A percentile compares a stretch with the other conserved stretches of the same genome.
These are phyloP conservation scores for Saccharomycopsis sp. DNA, from an alignment of 805 yeast genomes.

Conservation along the genomic window DNA sequence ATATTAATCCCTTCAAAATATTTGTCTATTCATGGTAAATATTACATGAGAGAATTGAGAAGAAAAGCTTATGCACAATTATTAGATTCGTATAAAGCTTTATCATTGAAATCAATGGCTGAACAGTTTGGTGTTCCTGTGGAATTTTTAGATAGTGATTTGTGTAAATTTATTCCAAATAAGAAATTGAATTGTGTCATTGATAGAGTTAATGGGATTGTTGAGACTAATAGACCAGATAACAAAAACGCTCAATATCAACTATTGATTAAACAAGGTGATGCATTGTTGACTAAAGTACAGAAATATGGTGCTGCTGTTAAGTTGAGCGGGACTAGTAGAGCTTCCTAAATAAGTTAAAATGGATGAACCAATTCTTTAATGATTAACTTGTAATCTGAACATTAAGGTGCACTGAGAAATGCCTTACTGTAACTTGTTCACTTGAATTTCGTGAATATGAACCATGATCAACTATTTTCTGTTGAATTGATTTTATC, in stretches of 20 bases:
- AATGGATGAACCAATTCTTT: neutral
- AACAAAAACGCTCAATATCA: conserved; percentile 94
- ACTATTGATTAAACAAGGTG: conserved; percentile 83
- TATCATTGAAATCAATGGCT: conserved; percentile 90
- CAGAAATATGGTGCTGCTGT: conserved; percentile 98
- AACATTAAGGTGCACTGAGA: too few species aligned
- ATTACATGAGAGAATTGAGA: conserved; percentile 85
- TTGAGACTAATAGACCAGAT: conserved; percentile 94
- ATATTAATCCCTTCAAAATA: conserved; percentile 61
- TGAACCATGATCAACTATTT: too few species aligned
- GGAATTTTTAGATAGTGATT: conserved; percentile 79
- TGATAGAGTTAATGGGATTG: conserved; percentile 90
- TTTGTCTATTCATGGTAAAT: conserved; percentile 71
- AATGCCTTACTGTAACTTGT: too few species aligned
- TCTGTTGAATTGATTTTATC: too few species aligned
- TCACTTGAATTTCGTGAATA: too few species aligned
- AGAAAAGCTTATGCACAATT: conserved; percentile 92
- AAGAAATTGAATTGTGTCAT: conserved; percentile 92
- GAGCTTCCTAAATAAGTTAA: neutral
- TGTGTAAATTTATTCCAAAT: conserved; percentile 86
- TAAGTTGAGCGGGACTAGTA: conserved; percentile 73
- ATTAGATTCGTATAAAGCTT: conserved; percentile 87
- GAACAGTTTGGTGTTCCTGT: conserved; percentile 83
- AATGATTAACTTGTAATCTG: too few species aligned
- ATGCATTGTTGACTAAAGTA: conserved; percentile 81